Conservation (phyloP, 148 eudicot genomes). For the Amaranthus hypochondriacus region DNA sequence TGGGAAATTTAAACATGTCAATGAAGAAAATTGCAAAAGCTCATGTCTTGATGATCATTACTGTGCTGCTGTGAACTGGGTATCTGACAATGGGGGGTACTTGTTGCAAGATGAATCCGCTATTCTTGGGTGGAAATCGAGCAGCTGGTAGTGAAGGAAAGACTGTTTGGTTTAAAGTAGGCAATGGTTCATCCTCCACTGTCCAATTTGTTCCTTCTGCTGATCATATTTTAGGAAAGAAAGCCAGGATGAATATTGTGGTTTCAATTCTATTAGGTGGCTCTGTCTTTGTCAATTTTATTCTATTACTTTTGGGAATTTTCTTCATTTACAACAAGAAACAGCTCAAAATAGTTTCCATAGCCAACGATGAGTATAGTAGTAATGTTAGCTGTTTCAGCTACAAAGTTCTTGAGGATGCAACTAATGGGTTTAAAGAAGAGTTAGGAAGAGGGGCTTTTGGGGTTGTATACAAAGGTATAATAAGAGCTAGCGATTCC, state of each 20-base stretch:
- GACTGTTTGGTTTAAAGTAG: conserved; percentile 5
- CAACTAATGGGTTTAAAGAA: conserved; percentile 45
- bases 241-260: neutral
- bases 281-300: neutral
- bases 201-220: neutral
- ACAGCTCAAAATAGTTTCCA: neutral
- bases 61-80: neutral
- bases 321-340: neutral
- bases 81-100: neutral
- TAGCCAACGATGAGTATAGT: neutral
- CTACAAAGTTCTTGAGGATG: conserved; percentile 38
- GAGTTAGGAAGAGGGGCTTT: conserved; percentile 32
- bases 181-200: neutral
- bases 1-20: neutral
- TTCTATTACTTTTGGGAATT: neutral
- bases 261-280: conserved; percentile 7
- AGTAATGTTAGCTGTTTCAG: conserved; percentile 31
- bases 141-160: neutral
- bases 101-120: conserved; percentile 1
- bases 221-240: neutral
- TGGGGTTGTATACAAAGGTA: conserved; percentile 46
- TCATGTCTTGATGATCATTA: conserved; percentile 1
- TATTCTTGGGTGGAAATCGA: neutral
- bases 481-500: conserved; percentile 16
- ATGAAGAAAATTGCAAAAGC: neutral